Evolutionary conservation across 108 stramenopile genomes (phyloP).

Genomic region (Mediolabrus comicus): DNA sequence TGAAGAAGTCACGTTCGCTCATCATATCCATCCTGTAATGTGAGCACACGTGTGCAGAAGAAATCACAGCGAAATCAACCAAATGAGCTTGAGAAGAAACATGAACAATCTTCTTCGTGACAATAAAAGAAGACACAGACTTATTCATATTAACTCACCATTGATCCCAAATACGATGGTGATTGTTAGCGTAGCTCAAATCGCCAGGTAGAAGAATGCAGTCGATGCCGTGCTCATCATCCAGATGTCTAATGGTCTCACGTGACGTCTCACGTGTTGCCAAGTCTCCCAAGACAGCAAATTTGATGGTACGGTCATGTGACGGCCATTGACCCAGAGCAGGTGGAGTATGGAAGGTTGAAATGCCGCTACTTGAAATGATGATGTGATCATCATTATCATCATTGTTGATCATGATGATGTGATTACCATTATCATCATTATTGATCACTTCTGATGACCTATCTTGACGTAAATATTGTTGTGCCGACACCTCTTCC

Average conservation of each 20-base stretch:
- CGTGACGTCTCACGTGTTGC: slow-evolving; percentile 20
- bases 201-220: slow-evolving; percentile 76
- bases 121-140: too few species aligned
- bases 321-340: slow-evolving; percentile 26
- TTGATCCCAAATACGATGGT: slow-evolving; percentile 80
- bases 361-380: slow-evolving; percentile 12
- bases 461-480: background rate
- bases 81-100: background rate
- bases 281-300: slow-evolving; percentile 44
- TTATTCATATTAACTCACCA: slow-evolving; percentile 16
- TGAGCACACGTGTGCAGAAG: too few species aligned
- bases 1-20: slow-evolving; percentile 57
- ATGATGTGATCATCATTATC: too few species aligned
- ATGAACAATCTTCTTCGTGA: too few species aligned
- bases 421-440: too few species aligned
- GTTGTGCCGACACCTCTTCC: background rate
- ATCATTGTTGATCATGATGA: too few species aligned
- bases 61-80: background rate
- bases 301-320: slow-evolving; percentile 35
- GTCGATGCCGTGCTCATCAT: slow-evolving; percentile 42
- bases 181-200: slow-evolving; percentile 69
- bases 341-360: slow-evolving; percentile 30
- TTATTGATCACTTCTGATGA: background rate
- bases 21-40: slow-evolving; percentile 62
- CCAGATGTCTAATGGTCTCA: slow-evolving; percentile 17